Percentiles rank a stretch among this genome's conserved stretches.
Evolutionary conservation across 345 rosid genomes (phyloP).

Genomic region (Corchorus olitorius): DNA sequence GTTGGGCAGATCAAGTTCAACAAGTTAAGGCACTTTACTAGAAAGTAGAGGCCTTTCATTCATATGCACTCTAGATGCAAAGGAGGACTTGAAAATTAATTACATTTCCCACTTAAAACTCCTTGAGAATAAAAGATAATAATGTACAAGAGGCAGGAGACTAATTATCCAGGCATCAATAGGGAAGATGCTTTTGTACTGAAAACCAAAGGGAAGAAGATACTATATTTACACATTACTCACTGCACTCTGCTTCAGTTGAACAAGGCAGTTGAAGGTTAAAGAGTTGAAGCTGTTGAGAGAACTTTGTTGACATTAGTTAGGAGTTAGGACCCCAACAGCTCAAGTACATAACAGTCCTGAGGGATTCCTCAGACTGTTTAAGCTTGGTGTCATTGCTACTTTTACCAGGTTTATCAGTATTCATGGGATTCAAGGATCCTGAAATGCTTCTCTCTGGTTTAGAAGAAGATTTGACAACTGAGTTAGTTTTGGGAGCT

Average conservation of each 20-base stretch:
- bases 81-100: not conserved
- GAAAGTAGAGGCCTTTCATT: not conserved
- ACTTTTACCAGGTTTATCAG: slow-evolving; percentile 6
- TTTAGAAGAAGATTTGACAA: slow-evolving; percentile 25
- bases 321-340: slow-evolving; percentile 48
- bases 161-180: not conserved
- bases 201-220: not conserved
- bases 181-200: not conserved
- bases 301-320: slow-evolving; percentile 8
- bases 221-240: not conserved
- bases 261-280: not conserved
- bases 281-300: not conserved
- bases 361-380: slow-evolving; percentile 44
- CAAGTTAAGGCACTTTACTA: not conserved
- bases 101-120: not conserved
- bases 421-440: slow-evolving; percentile 11
- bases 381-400: slow-evolving; percentile 23
- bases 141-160: not conserved
- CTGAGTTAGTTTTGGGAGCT: slow-evolving; percentile 17
- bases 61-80: not conserved
- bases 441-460: slow-evolving; percentile 24
- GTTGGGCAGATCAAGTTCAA: not conserved
- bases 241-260: not conserved
- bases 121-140: not conserved
- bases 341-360: slow-evolving; percentile 49